phyloP scores from a whole-genome alignment of 352 stramenopile species.

The Phytophthora meadii region DNA sequence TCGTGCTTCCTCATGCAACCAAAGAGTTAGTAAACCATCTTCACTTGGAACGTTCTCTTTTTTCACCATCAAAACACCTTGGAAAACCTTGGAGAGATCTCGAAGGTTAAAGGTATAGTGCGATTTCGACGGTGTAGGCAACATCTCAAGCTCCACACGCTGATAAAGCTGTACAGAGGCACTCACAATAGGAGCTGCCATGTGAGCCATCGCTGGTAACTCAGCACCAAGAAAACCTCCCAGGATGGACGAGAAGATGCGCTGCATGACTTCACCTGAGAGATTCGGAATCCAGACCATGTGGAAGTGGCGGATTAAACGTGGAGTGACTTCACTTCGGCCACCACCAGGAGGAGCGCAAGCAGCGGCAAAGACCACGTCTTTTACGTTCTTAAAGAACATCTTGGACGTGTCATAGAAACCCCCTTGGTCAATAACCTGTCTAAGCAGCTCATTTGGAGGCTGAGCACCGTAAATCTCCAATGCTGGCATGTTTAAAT shows the following conservation, averaged over 20 bases:
- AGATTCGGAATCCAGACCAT: constrained; percentile 93
- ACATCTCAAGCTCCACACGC: constrained; percentile 87
- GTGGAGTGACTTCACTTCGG: constrained; percentile 86
- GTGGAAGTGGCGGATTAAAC: constrained; percentile 91
- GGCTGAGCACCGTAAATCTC: constrained; percentile 94
- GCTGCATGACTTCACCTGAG: constrained; percentile 79
- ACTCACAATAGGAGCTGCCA: constrained; percentile 84
- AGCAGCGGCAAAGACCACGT: constrained; percentile 85
- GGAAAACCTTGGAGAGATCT: constrained; percentile 94
- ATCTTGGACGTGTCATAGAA: constrained; percentile 94
- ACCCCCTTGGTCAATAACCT: constrained; percentile 91
- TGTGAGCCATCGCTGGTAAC: constrained; percentile 72
- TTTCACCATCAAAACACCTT: constrained; percentile 93
- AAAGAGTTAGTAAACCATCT: constrained; percentile 86
- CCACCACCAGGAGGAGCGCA: constrained; percentile 90
- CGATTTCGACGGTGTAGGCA: constrained; percentile 92
- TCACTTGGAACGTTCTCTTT: constrained; percentile 75
- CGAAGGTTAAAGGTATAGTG: constrained; percentile 96
- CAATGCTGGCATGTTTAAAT: constrained; percentile 94
- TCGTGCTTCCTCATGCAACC: constrained; percentile 92
- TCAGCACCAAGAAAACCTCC: constrained; percentile 82
- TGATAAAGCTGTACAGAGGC: constrained; percentile 91
- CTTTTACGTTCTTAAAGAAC: constrained; percentile 93
- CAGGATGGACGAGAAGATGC: constrained; percentile 93
- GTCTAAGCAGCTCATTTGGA: constrained; percentile 91